These are phyloP conservation scores for Cladosporium halotolerans DNA, from an alignment of 2,329 filamentous ascomycete genomes.

Conservation along the genomic window DNA sequence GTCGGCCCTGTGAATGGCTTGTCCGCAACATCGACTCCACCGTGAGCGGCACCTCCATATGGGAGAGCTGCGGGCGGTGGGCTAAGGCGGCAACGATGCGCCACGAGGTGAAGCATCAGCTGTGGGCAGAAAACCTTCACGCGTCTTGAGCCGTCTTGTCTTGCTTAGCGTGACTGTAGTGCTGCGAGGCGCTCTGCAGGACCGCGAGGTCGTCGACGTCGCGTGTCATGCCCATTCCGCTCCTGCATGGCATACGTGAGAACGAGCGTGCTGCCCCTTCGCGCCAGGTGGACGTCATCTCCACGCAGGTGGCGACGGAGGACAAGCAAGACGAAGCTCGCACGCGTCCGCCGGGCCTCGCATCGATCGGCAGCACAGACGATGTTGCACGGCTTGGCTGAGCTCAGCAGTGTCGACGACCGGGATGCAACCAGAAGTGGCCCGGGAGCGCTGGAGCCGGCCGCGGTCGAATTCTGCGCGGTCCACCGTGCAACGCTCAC, in stretches of 20 bases:
- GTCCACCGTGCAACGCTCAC: too few relatives aligned
- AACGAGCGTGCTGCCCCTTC: not conserved
- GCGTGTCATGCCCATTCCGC: not conserved
- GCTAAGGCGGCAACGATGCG: constrained; percentile 8
- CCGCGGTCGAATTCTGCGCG: too few relatives aligned
- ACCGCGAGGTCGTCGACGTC: not conserved
- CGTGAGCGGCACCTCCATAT: not conserved
- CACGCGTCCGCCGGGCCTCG: not conserved
- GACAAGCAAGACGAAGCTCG: not conserved
- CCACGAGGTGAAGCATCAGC: constrained; percentile 2
- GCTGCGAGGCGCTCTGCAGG: not conserved
- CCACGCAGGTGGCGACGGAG: constrained; percentile 1
- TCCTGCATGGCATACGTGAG: not conserved
- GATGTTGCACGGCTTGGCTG: too few relatives aligned
- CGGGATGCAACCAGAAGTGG: too few relatives aligned
- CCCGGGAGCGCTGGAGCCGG: too few relatives aligned
- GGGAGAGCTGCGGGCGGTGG: not conserved
- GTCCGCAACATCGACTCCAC: not conserved
- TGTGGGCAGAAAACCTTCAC: not conserved
- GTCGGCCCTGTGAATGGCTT: too few relatives aligned
- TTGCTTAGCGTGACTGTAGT: not conserved
- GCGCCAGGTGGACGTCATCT: not conserved
- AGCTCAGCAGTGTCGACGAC: too few relatives aligned
- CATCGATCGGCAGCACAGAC: too few relatives aligned
- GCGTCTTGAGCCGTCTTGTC: constrained; percentile 5